Conservation (phyloP, 2,329 filamentous ascomycete genomes). For the Ceratocystis diversiconidia region DNA sequence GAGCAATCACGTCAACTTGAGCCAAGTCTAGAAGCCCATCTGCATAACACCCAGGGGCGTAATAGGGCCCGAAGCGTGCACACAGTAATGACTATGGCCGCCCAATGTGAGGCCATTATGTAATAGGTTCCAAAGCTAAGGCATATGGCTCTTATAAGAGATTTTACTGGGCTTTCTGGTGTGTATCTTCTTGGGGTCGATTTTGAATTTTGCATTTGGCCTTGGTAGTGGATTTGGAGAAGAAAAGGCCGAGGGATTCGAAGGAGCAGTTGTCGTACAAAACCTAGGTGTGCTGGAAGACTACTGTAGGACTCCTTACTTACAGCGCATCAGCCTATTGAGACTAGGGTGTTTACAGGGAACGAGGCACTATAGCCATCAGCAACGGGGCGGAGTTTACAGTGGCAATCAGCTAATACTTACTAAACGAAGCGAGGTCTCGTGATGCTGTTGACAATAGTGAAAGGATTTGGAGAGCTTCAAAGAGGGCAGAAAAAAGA, state of each 20-base stretch:
- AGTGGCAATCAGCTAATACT: not conserved
- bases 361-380: not conserved
- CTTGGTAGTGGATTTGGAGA: not conserved
- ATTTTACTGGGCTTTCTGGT: not conserved
- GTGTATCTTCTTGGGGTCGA: not conserved
- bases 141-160: not conserved
- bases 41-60: not conserved
- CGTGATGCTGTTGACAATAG: not conserved
- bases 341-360: not conserved
- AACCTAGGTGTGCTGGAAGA: not conserved
- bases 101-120: not conserved
- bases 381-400: not conserved
- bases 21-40: not conserved
- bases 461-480: too few relatives aligned
- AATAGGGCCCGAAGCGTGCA: not conserved
- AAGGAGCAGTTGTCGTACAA: not conserved
- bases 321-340: not conserved
- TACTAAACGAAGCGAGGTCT: not conserved
- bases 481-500: too few relatives aligned
- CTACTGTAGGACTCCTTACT: not conserved
- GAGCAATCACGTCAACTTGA: slow-evolving; percentile 6
- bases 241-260: not conserved
- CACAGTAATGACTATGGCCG: not conserved
- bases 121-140: not conserved
- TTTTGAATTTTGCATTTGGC: too few relatives aligned